Conservation (phyloP, 768 basidiomycete species). For the Rhizopogon rudus region DNA sequence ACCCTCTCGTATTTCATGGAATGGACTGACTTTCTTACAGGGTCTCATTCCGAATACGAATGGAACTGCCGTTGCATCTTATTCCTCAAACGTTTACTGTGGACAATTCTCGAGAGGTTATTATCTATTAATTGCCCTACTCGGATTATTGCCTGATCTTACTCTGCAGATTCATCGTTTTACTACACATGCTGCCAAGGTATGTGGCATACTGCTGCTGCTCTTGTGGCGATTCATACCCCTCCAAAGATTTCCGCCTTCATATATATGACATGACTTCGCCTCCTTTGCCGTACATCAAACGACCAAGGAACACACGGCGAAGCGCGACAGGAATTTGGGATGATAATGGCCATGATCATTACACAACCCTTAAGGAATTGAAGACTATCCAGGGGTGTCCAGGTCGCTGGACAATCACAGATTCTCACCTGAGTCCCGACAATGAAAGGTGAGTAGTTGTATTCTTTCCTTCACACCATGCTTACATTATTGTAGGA, state of each 20-base stretch:
- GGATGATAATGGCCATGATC: conserved; percentile 32
- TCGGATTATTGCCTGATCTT: conserved; percentile 5
- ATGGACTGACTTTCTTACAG: conserved; percentile 31
- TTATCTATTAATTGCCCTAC: background rate
- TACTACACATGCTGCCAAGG: conserved; percentile 92
- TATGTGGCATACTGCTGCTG: conserved; percentile 20
- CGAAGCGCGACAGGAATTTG: conserved; percentile 13
- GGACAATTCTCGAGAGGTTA: conserved; percentile 79
- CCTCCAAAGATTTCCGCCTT: conserved; percentile 70
- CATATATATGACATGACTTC: conserved; percentile 82
- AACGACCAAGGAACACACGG: conserved; percentile 7
- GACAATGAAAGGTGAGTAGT: conserved; percentile 72
- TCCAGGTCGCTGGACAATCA: conserved; percentile 88
- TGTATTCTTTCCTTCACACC: background rate
- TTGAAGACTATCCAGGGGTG: conserved; percentile 70
- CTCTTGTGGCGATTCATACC: background rate
- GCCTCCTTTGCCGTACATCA: conserved; percentile 28
- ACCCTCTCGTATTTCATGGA: background rate
- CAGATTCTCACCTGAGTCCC: conserved; percentile 86
- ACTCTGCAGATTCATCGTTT: conserved; percentile 71
- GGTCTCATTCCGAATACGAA: conserved; percentile 71
- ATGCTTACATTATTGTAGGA: conserved; percentile 37
- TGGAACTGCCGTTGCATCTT: conserved; percentile 75
- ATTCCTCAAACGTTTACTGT: conserved; percentile 72
- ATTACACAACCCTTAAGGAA: conserved; percentile 43